A percentile compares a stretch with the other conserved stretches of the same genome.
phyloP scores from a whole-genome alignment of 192 early-diverging fungal species.

The Coemansia biformis region DNA sequence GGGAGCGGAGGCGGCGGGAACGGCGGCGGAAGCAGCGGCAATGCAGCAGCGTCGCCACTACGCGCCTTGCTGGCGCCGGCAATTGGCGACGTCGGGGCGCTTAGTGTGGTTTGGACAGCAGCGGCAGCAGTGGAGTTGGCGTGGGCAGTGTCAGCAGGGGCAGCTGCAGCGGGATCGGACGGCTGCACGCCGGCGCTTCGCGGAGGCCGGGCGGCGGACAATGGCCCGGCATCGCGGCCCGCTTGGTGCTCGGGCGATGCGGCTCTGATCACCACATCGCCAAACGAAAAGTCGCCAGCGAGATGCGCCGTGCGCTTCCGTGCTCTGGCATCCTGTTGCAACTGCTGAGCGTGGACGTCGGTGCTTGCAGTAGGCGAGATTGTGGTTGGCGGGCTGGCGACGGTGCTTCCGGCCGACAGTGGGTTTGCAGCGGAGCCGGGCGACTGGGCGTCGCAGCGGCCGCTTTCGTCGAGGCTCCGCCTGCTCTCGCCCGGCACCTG shows the following conservation, averaged over 20 bases:
- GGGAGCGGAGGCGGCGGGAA: slow-evolving; percentile 1
- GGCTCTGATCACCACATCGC: neutral
- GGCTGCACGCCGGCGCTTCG: neutral
- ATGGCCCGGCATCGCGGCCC: no score
- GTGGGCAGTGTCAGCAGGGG: no score
- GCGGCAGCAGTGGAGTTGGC: no score
- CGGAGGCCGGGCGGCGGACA: no score
- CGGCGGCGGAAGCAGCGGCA: no score
- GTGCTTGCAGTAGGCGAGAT: slow-evolving; percentile 1
- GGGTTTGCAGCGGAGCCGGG: neutral
- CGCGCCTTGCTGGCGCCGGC: neutral
- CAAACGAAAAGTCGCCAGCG: slow-evolving; percentile 13
- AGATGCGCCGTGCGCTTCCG: slow-evolving; percentile 22
- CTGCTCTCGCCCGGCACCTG: no score
- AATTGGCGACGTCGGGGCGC: slow-evolving; percentile 12
- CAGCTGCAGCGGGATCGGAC: neutral
- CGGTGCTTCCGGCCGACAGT: slow-evolving; percentile 2
- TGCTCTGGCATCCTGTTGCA: slow-evolving; percentile 1
- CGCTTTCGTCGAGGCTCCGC: no score
- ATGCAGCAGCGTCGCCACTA: neutral
- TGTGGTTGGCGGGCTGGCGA: slow-evolving; percentile 7
- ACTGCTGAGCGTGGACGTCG: neutral
- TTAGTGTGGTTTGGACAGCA: neutral
- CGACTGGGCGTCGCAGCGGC: no score
- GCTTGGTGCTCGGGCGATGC: no score